Conservation (phyloP, 2,329 filamentous ascomycete genomes). For the Dactylonectria macrodidyma region DNA sequence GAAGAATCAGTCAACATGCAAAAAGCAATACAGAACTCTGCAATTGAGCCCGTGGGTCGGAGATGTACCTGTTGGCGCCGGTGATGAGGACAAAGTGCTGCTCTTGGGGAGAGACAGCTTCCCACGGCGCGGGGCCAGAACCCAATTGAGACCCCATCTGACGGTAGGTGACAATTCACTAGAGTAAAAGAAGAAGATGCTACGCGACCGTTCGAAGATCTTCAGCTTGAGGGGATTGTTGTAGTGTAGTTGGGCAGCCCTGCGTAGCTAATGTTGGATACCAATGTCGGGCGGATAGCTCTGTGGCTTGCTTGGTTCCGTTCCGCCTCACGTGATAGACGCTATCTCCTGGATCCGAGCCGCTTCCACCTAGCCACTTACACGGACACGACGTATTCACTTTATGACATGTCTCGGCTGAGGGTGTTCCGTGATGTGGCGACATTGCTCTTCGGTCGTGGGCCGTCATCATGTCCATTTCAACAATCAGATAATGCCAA, state of each 20-base stretch:
- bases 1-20: slow-evolving; percentile 27
- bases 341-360: not conserved
- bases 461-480: not conserved
- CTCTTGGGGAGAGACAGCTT: slow-evolving; percentile 54
- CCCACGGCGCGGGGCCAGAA: slow-evolving; percentile 52
- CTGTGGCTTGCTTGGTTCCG: slow-evolving; percentile 8
- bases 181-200: not conserved
- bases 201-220: not conserved
- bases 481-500: not conserved
- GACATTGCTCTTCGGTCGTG: too few species aligned
- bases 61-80: slow-evolving; percentile 83
- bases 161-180: not conserved
- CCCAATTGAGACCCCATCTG: slow-evolving; percentile 44
- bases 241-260: slow-evolving; percentile 11
- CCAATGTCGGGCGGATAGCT: not conserved
- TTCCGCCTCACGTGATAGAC: slow-evolving; percentile 26
- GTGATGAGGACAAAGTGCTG: slow-evolving; percentile 81
- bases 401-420: not conserved
- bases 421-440: not conserved
- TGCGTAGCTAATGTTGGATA: slow-evolving; percentile 12
- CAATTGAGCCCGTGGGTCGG: not conserved
- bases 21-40: not conserved
- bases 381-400: slow-evolving; percentile 1
- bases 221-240: not conserved
- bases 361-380: not conserved